Evolutionary conservation across 306 rosid genomes (phyloP).

Genomic region (Acacia confusa): DNA sequence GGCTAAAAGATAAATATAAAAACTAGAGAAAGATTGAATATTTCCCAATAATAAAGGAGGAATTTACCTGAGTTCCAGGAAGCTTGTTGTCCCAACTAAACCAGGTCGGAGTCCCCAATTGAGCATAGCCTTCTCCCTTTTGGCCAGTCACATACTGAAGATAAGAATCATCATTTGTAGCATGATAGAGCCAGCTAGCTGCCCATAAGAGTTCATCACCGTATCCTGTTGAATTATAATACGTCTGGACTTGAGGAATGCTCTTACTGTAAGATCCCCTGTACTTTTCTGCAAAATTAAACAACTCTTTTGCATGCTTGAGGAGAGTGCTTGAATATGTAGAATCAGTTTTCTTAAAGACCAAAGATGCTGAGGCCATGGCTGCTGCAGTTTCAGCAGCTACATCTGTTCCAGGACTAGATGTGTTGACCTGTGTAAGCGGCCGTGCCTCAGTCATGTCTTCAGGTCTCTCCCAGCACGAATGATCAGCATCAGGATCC

Average conservation of each 20-base stretch:
- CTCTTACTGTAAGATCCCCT: conserved; percentile 61
- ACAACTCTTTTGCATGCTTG: conserved; percentile 78
- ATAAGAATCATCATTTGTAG: conserved; percentile 70
- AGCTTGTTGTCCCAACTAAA: conserved; percentile 99
- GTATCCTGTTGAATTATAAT: conserved; percentile 89
- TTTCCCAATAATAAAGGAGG: neutral
- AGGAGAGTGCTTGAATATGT: conserved; percentile 75
- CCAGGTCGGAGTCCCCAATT: conserved; percentile 88
- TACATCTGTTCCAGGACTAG: conserved; percentile 84
- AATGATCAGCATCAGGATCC: conserved; percentile 71
- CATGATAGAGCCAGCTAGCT: conserved; percentile 97
- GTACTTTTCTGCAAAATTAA: conserved; percentile 69
- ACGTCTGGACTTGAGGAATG: conserved; percentile 68
- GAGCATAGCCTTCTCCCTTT: conserved; percentile 64
- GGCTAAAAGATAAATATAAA: conserved; percentile 17
- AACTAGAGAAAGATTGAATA: neutral
- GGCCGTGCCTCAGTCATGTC: conserved; percentile 70
- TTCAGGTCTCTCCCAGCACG: conserved; percentile 94
- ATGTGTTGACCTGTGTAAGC: conserved; percentile 64
- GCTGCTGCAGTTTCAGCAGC: conserved; percentile 98
- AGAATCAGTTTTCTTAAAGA: conserved; percentile 59
- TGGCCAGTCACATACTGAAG: conserved; percentile 69
- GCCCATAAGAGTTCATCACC: conserved; percentile 99
- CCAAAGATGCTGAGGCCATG: conserved; percentile 98
- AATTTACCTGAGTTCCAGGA: conserved; percentile 81